A percentile compares a stretch with the other conserved stretches of the same genome.
Evolutionary conservation across 306 rosid species (phyloP).

Genomic region (Begonia fuchsioides): DNA sequence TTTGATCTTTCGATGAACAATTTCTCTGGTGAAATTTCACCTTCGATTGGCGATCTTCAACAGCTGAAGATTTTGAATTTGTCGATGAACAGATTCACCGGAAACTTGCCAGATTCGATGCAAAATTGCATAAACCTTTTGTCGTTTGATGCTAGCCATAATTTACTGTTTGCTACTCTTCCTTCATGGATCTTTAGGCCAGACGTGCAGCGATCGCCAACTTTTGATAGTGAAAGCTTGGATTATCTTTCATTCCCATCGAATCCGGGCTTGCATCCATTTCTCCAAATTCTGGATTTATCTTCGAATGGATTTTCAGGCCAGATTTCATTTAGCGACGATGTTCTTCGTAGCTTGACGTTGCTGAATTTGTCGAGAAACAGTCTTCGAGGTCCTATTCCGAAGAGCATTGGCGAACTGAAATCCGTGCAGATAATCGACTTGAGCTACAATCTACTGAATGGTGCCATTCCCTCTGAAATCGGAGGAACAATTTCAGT

Average conservation of each 20-base stretch:
- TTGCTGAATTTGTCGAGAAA: constrained; percentile 60
- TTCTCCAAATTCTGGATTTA: constrained; percentile 70
- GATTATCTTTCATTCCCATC: constrained; percentile 23
- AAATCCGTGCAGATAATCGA: constrained; percentile 48
- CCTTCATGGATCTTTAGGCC: constrained; percentile 70
- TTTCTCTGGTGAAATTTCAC: constrained; percentile 63
- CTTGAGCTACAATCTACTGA: constrained; percentile 53
- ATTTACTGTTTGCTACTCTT: constrained; percentile 41
- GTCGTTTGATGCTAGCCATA: constrained; percentile 63
- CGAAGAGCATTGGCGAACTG: constrained; percentile 47
- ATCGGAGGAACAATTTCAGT: constrained; percentile 58
- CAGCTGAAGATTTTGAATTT: constrained; percentile 41
- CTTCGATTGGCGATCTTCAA: constrained; percentile 62
- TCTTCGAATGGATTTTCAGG: constrained; percentile 72
- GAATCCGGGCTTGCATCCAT: constrained; percentile 20
- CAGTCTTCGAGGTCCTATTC: constrained; percentile 53
- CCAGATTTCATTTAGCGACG: constrained; percentile 44
- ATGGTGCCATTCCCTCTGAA: constrained; percentile 74
- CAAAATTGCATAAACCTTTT: constrained; percentile 34
- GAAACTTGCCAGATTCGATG: constrained; percentile 71
- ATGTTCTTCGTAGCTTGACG: constrained; percentile 46
- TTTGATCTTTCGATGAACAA: constrained; percentile 66
- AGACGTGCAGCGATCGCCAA: constrained; percentile 19
- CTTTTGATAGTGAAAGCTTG: constrained; percentile 19
- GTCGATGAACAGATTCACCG: constrained; percentile 52